A percentile compares a stretch with the other conserved stretches of the same genome.
phyloP scores from a whole-genome alignment of 1,284 basidiomycete species.

The Tremellales sp. region DNA sequence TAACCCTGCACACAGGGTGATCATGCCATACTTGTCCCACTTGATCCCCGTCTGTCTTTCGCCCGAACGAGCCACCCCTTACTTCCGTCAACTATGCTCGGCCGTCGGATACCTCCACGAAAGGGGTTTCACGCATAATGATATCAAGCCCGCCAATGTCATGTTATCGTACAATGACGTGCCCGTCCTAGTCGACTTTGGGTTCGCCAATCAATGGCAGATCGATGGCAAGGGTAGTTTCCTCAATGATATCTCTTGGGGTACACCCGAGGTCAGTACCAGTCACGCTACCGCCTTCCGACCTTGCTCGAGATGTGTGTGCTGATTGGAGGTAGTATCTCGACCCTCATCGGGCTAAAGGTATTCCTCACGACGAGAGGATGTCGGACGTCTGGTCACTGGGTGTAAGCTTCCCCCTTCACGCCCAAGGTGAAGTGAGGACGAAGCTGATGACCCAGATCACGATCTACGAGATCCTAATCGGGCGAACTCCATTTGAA shows the following conservation, averaged over 20 bases:
- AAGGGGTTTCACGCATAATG: slow-evolving; percentile 85
- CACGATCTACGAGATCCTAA: slow-evolving; percentile 86
- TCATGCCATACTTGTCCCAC: slow-evolving; percentile 57
- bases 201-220: slow-evolving; percentile 73
- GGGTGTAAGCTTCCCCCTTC: slow-evolving; percentile 52
- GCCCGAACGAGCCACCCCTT: slow-evolving; percentile 68
- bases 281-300: too few species aligned
- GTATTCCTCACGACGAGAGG: slow-evolving; percentile 81
- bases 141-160: slow-evolving; percentile 94
- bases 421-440: not conserved
- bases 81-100: slow-evolving; percentile 80
- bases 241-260: slow-evolving; percentile 76
- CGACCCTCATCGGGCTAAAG: slow-evolving; percentile 79
- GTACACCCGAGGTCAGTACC: slow-evolving; percentile 71
- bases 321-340: slow-evolving; percentile 59
- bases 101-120: slow-evolving; percentile 83
- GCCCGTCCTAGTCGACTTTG: slow-evolving; percentile 85
- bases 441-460: slow-evolving; percentile 47
- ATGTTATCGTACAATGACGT: slow-evolving; percentile 67
- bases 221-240: slow-evolving; percentile 56
- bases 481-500: slow-evolving; percentile 89
- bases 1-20: slow-evolving; percentile 25
- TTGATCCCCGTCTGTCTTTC: slow-evolving; percentile 78
- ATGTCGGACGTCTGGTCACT: slow-evolving; percentile 90
- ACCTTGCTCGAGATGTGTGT: not conserved